Conservation (phyloP, 257 asterid genomes). For the Jaltomata sinuosa region DNA sequence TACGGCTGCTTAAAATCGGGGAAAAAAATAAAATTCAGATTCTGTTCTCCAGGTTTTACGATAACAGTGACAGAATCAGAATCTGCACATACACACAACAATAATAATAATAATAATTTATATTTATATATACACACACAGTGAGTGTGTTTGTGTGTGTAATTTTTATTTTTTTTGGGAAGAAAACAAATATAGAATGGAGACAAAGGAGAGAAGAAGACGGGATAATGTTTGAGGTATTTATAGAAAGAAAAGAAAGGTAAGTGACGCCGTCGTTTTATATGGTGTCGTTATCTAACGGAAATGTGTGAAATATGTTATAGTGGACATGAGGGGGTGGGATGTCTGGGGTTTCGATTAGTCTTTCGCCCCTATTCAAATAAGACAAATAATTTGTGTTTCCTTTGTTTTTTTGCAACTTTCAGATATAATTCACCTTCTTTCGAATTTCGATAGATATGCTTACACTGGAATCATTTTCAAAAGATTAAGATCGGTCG, state of each 20-base stretch:
- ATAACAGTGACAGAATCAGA: background rate
- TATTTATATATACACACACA: background rate
- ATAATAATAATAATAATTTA: too few relatives aligned
- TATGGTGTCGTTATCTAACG: constrained; percentile 31
- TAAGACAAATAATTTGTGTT: too few relatives aligned
- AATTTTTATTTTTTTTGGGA: background rate
- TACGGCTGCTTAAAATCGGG: background rate
- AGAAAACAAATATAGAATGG: constrained; percentile 20
- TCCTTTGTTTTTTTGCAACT: too few relatives aligned
- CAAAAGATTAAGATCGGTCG: too few relatives aligned
- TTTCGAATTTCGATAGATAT: too few relatives aligned
- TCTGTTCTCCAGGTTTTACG: constrained; percentile 23
- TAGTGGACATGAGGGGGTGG: background rate
- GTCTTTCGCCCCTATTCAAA: too few relatives aligned
- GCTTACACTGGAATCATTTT: too few relatives aligned
- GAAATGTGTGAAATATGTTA: constrained; percentile 2
- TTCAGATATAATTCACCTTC: too few relatives aligned
- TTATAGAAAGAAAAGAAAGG: constrained; percentile 39
- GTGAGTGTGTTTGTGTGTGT: background rate
- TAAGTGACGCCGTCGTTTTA: constrained; percentile 42
- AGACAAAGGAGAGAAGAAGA: constrained; percentile 42
- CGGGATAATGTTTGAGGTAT: constrained; percentile 25
- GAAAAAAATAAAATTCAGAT: constrained; percentile 8
- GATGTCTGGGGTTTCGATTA: too few relatives aligned
- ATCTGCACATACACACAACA: too few relatives aligned